These are phyloP conservation scores for Venturia carpophila DNA, from an alignment of 2,329 filamentous ascomycete species.

Conservation along the genomic window DNA sequence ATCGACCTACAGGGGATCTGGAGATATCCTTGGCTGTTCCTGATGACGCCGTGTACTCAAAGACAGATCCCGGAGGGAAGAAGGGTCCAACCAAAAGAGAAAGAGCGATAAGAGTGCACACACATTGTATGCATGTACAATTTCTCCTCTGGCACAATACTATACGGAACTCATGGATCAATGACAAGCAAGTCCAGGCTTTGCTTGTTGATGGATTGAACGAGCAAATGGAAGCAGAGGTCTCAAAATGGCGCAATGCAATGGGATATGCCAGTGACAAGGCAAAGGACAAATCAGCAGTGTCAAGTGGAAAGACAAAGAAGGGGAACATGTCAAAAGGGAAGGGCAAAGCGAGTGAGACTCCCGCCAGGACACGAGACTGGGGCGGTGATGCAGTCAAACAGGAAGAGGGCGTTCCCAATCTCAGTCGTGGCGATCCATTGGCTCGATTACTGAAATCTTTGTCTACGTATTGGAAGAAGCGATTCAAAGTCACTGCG, in stretches of 20 bases:
- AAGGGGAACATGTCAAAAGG: slow-evolving; percentile 27
- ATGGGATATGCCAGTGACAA: slow-evolving; percentile 49
- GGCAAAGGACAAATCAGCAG: slow-evolving; percentile 22
- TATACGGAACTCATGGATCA: slow-evolving; percentile 74
- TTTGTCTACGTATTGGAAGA: slow-evolving; percentile 81
- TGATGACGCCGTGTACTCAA: slow-evolving; percentile 28
- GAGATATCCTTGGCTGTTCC: slow-evolving; percentile 19
- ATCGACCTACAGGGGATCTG: slow-evolving; percentile 22
- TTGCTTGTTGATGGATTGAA: slow-evolving; percentile 68
- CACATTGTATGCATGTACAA: slow-evolving; percentile 85
- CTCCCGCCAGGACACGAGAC: slow-evolving; percentile 42
- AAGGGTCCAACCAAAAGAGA: slow-evolving; percentile 84
- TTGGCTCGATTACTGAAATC: slow-evolving; percentile 67
- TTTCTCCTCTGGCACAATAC: slow-evolving; percentile 84
- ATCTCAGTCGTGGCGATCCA: slow-evolving; percentile 78
- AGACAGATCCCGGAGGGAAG: slow-evolving; percentile 47
- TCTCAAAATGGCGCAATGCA: slow-evolving; percentile 64
- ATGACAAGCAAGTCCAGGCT: slow-evolving; percentile 66
- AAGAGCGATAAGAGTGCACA: slow-evolving; percentile 64
- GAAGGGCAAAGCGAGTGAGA: slow-evolving; percentile 32
- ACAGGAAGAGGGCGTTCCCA: slow-evolving; percentile 60
- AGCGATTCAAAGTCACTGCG: slow-evolving; percentile 66
- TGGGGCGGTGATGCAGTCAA: slow-evolving; percentile 65
- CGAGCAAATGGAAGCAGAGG: slow-evolving; percentile 58
- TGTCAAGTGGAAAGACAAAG: slow-evolving; percentile 37